Percentiles rank a stretch among this genome's conserved stretches.
phyloP scores from a whole-genome alignment of 2,329 filamentous ascomycete species.

The Diplodia sapinea region DNA sequence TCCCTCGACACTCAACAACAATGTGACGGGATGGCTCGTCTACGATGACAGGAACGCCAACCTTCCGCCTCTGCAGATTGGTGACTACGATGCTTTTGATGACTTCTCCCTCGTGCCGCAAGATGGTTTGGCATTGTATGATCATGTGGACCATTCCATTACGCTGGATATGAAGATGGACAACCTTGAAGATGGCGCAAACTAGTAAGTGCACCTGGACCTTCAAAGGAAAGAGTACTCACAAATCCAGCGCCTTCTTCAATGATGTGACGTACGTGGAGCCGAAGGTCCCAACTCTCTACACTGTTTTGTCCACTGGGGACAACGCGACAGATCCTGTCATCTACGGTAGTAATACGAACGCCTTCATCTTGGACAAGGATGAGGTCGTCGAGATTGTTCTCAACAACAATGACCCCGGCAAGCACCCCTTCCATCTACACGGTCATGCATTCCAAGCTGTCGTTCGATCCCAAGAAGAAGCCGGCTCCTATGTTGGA shows the following conservation, averaged over 20 bases:
- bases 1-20: constrained; percentile 70
- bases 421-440: constrained; percentile 75
- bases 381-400: constrained; percentile 73
- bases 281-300: constrained; percentile 80
- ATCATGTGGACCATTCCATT: constrained; percentile 67
- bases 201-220: constrained; percentile 59
- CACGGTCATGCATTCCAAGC: constrained; percentile 59
- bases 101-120: constrained; percentile 74
- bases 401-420: constrained; percentile 75
- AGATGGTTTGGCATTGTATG: constrained; percentile 67
- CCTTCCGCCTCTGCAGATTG: constrained; percentile 60
- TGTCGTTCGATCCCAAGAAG: constrained; percentile 42
- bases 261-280: constrained; percentile 77
- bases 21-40: constrained; percentile 62
- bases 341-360: constrained; percentile 60
- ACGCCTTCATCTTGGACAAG: constrained; percentile 68
- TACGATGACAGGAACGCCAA: constrained; percentile 58
- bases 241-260: constrained; percentile 52
- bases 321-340: constrained; percentile 50
- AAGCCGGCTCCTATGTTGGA: constrained; percentile 43
- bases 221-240: background rate
- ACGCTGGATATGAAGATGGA: constrained; percentile 67
- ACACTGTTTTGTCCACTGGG: constrained; percentile 72
- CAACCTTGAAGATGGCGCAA: constrained; percentile 69
- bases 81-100: constrained; percentile 72